Evolutionary conservation across 1,284 basidiomycete genomes (phyloP).

Genomic region (Cronartium quercuum): DNA sequence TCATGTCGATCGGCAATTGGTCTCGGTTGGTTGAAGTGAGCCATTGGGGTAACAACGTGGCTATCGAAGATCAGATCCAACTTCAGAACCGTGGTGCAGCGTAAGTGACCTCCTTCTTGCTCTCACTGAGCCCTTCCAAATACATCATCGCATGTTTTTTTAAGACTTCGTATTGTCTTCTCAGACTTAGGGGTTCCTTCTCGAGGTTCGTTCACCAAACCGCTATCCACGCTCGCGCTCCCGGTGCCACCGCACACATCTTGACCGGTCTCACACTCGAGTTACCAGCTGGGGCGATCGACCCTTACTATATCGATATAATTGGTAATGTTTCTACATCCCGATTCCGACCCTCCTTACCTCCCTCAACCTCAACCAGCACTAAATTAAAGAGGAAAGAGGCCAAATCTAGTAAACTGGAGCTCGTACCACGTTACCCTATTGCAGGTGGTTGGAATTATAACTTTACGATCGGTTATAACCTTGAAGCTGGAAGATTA

Average conservation of each 20-base stretch:
- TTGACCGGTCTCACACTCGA: slow-evolving; percentile 65
- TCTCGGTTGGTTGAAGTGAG: slow-evolving; percentile 79
- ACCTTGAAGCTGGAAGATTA: slow-evolving; percentile 67
- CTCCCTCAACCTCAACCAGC: slow-evolving; percentile 41
- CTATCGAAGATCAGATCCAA: slow-evolving; percentile 79
- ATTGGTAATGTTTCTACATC: slow-evolving; percentile 98
- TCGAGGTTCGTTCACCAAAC: slow-evolving; percentile 79
- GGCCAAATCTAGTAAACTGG: slow-evolving; percentile 54
- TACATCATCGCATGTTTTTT: not conserved
- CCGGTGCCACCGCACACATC: slow-evolving; percentile 60
- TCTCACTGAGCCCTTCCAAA: not conserved
- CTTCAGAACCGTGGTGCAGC: slow-evolving; percentile 79
- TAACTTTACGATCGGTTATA: slow-evolving; percentile 86
- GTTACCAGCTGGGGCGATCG: slow-evolving; percentile 71
- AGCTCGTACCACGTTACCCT: slow-evolving; percentile 84
- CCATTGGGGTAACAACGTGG: slow-evolving; percentile 93
- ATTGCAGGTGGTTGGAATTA: slow-evolving; percentile 97
- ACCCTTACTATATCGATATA: slow-evolving; percentile 79
- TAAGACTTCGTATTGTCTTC: not conserved
- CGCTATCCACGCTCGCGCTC: slow-evolving; percentile 61
- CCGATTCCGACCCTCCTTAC: slow-evolving; percentile 57
- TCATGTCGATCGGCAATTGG: slow-evolving; percentile 67
- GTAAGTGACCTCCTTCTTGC: slow-evolving; percentile 55
- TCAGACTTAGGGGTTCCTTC: slow-evolving; percentile 88
- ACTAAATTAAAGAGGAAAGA: slow-evolving; percentile 56